Evolutionary conservation across 129 eudicot genomes (phyloP).

Genomic region (Mikania micrantha): DNA sequence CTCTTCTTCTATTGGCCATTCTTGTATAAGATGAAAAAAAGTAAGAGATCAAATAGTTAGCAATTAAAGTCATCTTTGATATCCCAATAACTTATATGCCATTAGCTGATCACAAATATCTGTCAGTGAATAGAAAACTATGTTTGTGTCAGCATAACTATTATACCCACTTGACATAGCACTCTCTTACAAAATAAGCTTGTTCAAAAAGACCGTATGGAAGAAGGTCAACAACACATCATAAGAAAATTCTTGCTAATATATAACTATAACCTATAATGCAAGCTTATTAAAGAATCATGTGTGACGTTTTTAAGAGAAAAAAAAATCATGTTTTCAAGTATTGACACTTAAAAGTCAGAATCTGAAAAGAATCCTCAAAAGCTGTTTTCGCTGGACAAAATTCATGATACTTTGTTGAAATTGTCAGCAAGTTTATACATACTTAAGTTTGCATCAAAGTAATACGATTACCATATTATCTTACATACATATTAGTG

Average conservation of each 20-base stretch:
- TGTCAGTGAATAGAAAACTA: neutral
- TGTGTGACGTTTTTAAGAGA: neutral
- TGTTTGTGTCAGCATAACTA: neutral
- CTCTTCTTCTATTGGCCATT: conserved; percentile 46
- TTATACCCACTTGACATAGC: neutral
- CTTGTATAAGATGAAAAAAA: conserved; percentile 33
- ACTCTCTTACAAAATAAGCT: neutral
- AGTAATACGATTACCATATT: neutral
- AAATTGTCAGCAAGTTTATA: neutral
- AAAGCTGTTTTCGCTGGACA: neutral
- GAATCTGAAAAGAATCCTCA: neutral
- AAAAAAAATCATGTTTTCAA: neutral
- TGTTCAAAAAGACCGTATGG: neutral
- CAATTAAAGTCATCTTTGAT: neutral
- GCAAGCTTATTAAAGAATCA: neutral
- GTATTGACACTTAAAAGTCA: neutral
- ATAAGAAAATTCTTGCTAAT: neutral
- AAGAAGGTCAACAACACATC: neutral
- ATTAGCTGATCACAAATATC: neutral
- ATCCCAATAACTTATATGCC: neutral
- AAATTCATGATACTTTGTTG: neutral
- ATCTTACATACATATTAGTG: neutral
- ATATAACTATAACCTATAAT: conserved; percentile 4
- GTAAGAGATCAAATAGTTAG: conserved; percentile 1
- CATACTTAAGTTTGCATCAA: neutral